Base-by-base conservation (phyloP, 2,329 filamentous ascomycete species). In the Colletotrichum musicola region DNA sequence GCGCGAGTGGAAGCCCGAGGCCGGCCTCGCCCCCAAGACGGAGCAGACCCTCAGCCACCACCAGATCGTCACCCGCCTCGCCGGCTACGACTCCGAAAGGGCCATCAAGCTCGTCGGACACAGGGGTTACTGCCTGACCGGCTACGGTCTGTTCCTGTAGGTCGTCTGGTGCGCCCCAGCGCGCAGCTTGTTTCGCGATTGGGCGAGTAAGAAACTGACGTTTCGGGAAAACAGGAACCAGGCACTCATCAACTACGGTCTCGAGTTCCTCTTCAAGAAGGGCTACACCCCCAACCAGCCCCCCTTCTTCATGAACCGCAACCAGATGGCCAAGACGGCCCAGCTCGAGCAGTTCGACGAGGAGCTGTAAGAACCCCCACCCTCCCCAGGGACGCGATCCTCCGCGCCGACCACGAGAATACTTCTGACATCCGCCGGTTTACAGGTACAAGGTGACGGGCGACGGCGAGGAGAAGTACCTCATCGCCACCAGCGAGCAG, bases 261-360 rank as follows among this genome's bases (percentile, higher is more conserved):
- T 98, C 55, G 92, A 97, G 76, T 98, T 97, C 80, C 89, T 98
- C 63, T 89, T 89, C 80, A 85, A 88, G 75, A 92, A 91, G 80
- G 94, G 92, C 64, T 97, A 94, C 81, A 94, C 88, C 35, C 91
- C 93, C 7, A 72, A 72, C 62, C 70, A 72, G 62, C 70, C 70
- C 18, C 70, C 70, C 12, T 72, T 71, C 62, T 64, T 72, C 38
- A 68, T 71, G 64, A 69, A 72, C 58, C 70, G 70, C 44, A 93
- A 97, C 58, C 92, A 94, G 79, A 99, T 99, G 96, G 95, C 93
- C 69, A 98, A 98, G 86, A 99, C 96, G 0, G 96, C 96, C 2
- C 96, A 99, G 82, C 89, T 99, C 27, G 94, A 96, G 74, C 93
- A 98, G 76, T 99, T 99, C 76, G 96, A 99, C 77, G 96, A 98